Evolutionary conservation across 2,329 filamentous ascomycete genomes (phyloP), one percentile per base, ranked within the genome.

Genomic region (Colletotrichum navitas): DNA sequence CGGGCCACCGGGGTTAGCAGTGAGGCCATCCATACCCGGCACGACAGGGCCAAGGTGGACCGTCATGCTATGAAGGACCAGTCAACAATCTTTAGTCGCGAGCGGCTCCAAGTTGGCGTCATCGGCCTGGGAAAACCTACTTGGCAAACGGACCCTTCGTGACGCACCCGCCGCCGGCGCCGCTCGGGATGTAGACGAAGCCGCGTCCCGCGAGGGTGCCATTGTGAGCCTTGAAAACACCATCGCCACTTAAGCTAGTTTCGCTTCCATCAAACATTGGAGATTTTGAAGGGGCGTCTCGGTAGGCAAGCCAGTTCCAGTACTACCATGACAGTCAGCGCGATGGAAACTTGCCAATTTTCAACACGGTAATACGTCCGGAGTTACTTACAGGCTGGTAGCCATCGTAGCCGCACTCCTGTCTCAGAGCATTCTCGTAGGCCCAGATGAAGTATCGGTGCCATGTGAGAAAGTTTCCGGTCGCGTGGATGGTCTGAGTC

Each of bases 121-220:
- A 3, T 29, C 12, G 21, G 21, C 6, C 18, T 18, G n/a, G 39
- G 49, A 52, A 59, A 7, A 74, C 78, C 54, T 71, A 84, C 81
- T 88, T 81, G 74, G 81, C 83, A 78, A 89, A 88, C 0, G 87
- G 87, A 0, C 87, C 87, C 0, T 78, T 80, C 52, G 79, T 76
- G 7, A 89, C 78, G 74, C 87, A 89, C 32, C 80, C 80, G 43
- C 81, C 80, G 6, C 80, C 82, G 2, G 76, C 77, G 3, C 81
- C 83, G 4, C 78, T 72, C 14, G 81, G 79, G 3, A 83, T 68
- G 6, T 71, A 68, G 41, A 83, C 75, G 21, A 74, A 63, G 6
- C 78, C 76, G 26, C 74, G 52, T 24, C 29, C 73, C n/a, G 61
- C 14, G 47, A 41, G 66, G 60, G 29, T 86, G 32, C 66, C 75